phyloP scores from a whole-genome alignment of 129 eudicot genomes.

The Deinandra increscens region DNA sequence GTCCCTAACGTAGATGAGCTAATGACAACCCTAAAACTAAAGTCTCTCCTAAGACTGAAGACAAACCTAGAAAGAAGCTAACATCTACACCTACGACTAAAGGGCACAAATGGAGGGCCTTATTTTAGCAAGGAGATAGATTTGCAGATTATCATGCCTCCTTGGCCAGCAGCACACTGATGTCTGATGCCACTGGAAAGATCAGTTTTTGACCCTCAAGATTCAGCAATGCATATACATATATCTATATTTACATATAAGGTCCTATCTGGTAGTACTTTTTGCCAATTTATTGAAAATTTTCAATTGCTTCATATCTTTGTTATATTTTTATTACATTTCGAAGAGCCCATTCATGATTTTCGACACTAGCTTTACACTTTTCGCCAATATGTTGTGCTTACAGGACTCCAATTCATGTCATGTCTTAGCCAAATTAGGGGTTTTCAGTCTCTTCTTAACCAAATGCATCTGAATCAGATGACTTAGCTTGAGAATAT shows the following conservation, averaged over 20 bases:
- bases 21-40: no score
- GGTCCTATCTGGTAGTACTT: no score
- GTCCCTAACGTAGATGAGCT: no score
- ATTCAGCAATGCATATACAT: not conserved
- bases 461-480: not conserved
- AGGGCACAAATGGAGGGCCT: not conserved
- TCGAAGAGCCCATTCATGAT: not conserved
- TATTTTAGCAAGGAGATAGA: not conserved
- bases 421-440: not conserved
- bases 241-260: no score
- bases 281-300: no score
- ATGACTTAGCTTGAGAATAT: conserved; percentile 1
- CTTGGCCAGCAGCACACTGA: not conserved
- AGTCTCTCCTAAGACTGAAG: no score
- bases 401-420: not conserved
- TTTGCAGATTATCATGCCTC: not conserved
- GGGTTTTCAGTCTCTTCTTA: no score
- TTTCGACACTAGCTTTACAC: not conserved
- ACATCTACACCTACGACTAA: no score
- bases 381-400: not conserved
- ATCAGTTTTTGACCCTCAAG: not conserved
- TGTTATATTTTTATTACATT: not conserved
- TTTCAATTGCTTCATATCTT: no score
- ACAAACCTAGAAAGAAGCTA: no score
- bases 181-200: not conserved